Base-by-base conservation (phyloP, 148 eudicot genomes). In the Chenopodium berlandieri region DNA sequence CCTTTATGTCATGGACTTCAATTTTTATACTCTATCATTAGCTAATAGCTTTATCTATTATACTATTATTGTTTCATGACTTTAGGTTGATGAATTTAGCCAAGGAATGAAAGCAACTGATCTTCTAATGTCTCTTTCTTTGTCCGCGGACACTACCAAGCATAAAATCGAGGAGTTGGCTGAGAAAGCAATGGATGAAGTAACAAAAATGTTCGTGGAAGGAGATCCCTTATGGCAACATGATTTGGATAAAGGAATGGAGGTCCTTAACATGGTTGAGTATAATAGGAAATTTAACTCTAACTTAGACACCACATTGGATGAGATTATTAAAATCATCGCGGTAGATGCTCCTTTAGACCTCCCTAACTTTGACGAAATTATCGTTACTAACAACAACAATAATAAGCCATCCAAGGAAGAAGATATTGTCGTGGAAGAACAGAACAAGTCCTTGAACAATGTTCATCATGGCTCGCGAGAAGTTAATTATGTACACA, bases 181-280 rank as follows among this genome's bases (percentile, higher is more conserved):
- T 1, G 73, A 79, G 10, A 79, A 87, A 58, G 91, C 93, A 12
- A 75, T 86, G 75, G 84, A 86, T 63, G 93, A 92, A 78, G 63
- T 90, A 19, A 78, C 71, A n/a, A 84, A 89, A n/a, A 52, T 90
- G 86, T 89, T 88, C 52, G 40, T 66, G 4, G 89, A 83, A 71
- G 79, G 81, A 25, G 92, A 90, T 11, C 89, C 92, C 14, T 69
- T 92, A n/a, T 92, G 95, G 95, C 65, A 84, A 46, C 79, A 82
- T 75, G 92, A 88, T 75, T 37, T 48, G 2, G 82, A 72, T 54
- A 79, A 52, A 73, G 85, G 87, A 37, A 77, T 82, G 17, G 87
- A 83, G 60, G 79, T 84, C 47, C 83, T 92, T 19, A 90, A 90
- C 71, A 68, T 66, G 2, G 75, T 4, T 16, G 91, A 90, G 75